Percentiles rank a stretch among this genome's conserved stretches.
Evolutionary conservation across 2,329 filamentous ascomycete genomes (phyloP).

Genomic region (Botrytis paeoniae): DNA sequence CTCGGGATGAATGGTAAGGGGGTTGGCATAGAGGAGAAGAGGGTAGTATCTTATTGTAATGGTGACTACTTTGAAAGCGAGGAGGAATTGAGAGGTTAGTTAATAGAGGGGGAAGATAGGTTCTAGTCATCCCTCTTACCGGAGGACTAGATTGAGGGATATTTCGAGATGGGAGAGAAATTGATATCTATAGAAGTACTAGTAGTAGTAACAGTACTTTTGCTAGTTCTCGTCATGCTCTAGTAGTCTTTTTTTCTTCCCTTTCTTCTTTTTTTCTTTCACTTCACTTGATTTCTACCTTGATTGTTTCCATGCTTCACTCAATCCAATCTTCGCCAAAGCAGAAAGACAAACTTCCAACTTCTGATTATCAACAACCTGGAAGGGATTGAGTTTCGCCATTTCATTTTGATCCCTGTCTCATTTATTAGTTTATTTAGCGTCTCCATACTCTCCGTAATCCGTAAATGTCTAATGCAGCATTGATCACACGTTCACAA

Average conservation of each 20-base stretch:
- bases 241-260: neutral
- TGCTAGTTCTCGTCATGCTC: neutral
- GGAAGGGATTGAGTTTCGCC: neutral
- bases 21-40: neutral
- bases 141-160: neutral
- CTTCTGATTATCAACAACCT: no score
- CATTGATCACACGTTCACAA: constrained; percentile 11
- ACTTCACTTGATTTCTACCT: neutral
- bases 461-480: constrained; percentile 2
- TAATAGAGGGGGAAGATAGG: neutral
- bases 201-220: neutral
- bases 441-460: constrained; percentile 6
- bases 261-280: neutral
- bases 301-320: neutral
- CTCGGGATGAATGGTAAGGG: constrained; percentile 2
- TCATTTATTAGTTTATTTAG: neutral
- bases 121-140: neutral
- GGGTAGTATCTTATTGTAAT: neutral
- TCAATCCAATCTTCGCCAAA: neutral
- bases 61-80: constrained; percentile 5
- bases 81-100: neutral
- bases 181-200: neutral
- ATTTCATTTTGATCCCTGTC: neutral
- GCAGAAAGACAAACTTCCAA: neutral
- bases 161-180: neutral